Evolutionary conservation across 805 yeast species (phyloP), one percentile per base, ranked within the genome.

Genomic region (Metschnikowia matae): DNA sequence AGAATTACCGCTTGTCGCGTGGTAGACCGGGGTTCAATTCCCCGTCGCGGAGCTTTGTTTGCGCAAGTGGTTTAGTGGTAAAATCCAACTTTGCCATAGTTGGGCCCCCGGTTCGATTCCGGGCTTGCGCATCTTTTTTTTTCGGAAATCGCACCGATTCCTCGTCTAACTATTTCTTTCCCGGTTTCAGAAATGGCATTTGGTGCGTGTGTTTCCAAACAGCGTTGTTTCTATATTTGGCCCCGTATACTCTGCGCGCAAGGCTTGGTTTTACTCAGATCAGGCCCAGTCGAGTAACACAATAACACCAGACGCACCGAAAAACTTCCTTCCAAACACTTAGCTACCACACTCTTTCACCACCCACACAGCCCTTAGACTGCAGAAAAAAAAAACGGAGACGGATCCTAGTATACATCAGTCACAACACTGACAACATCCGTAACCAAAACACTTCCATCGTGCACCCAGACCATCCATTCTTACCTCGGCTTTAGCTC

Each of bases 101-200:
- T 54, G 58, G 58, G 58, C 58, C 58, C 58, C 58, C 52, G 59
- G 59, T 55, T 55, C 57, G 59, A 55, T 55, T 55, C 58, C 58
- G 58, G 58, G 58, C 58, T 55, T 55, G 58, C 58, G 58, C 58
- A 55, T n/a, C 29, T 45, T 18, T 48, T 45, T 54, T 52, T 34
- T 17, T 14, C 2, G 11, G 7, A 18, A 3, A 2, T 8, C 18
- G 17, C 39, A 34, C 38, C 38, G 3, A 2, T 15, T 8, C 3
- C 38, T 10, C 11, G 6, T 17, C 38, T n/a, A 7, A 3, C 20
- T 17, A 7, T 10, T 35, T 35, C 17, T 14, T 15, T 15, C 14
- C 18, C 1, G 6, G 38, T 39, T 39, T 7, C 31, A 6, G 31
- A 10, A 7, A 4, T 6, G 14, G 10, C 10, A 23, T n/a, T 14